phyloP scores from a whole-genome alignment of 2,329 filamentous ascomycete species.

The Alternaria triticina region DNA sequence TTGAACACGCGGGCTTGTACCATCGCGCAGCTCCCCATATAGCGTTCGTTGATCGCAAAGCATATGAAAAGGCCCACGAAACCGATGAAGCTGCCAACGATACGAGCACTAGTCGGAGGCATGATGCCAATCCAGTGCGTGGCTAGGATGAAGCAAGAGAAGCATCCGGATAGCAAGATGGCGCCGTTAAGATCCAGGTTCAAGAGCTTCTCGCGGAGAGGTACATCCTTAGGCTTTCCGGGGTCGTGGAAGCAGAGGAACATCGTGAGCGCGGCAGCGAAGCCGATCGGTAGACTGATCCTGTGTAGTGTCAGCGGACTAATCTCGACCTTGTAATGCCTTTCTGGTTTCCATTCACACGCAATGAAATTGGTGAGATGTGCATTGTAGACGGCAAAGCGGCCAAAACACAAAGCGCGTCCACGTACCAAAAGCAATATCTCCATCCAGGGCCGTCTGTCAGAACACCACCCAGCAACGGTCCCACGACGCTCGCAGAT shows the following conservation, averaged over 20 bases:
- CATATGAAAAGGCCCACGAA: constrained; percentile 53
- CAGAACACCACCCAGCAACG: constrained; percentile 52
- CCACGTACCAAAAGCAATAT: constrained; percentile 45
- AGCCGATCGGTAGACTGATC: constrained; percentile 53
- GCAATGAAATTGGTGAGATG: too few species aligned
- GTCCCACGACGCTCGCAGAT: constrained; percentile 50
- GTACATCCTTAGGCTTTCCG: constrained; percentile 11
- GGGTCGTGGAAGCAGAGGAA: constrained; percentile 31
- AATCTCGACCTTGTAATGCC: neutral
- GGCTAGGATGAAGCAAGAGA: constrained; percentile 36
- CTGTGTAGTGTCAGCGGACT: constrained; percentile 29
- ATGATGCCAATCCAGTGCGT: constrained; percentile 41
- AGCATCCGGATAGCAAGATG: constrained; percentile 20
- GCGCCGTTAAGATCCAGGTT: constrained; percentile 35
- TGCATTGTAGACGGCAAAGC: neutral
- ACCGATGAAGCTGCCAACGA: constrained; percentile 57
- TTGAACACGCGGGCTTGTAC: constrained; percentile 29
- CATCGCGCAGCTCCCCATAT: constrained; percentile 37
- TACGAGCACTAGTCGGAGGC: constrained; percentile 53
- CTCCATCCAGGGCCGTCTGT: constrained; percentile 52
- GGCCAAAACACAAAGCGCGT: neutral
- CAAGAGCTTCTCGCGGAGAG: constrained; percentile 25
- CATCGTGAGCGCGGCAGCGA: constrained; percentile 37
- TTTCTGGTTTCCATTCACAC: neutral
- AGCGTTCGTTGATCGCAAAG: constrained; percentile 48